Percentiles rank a stretch among this genome's conserved stretches.
These are phyloP conservation scores for Rhizoctonia solani DNA, from an alignment of 1,284 basidiomycete species.

Conservation along the genomic window DNA sequence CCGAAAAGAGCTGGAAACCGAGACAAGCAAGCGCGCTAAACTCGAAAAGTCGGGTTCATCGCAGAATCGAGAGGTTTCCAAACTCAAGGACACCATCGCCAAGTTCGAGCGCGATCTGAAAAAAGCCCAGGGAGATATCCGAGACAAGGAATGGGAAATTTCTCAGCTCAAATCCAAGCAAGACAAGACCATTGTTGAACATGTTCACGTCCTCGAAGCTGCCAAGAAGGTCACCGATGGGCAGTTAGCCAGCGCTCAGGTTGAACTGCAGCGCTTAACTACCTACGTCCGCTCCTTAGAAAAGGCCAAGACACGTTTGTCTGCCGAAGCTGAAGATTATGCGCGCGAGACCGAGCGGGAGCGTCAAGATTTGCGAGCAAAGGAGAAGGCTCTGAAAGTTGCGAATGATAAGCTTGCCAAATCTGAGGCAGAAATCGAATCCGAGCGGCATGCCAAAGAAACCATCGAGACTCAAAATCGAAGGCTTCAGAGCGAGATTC, in stretches of 20 bases:
- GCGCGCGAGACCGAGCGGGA: slow-evolving; percentile 76
- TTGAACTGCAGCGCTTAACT: slow-evolving; percentile 72
- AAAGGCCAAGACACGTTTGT: slow-evolving; percentile 75
- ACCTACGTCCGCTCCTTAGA: slow-evolving; percentile 83
- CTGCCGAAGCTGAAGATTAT: slow-evolving; percentile 85
- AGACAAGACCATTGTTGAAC: slow-evolving; percentile 98
- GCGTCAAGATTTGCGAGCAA: slow-evolving; percentile 64
- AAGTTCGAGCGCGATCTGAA: slow-evolving; percentile 83
- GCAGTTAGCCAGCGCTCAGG: slow-evolving; percentile 81
- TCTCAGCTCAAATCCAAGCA: slow-evolving; percentile 84
- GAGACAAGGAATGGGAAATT: slow-evolving; percentile 82
- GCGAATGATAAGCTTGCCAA: slow-evolving; percentile 63
- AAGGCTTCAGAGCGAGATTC: slow-evolving; percentile 63
- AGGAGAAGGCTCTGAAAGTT: slow-evolving; percentile 65
- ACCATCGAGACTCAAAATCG: slow-evolving; percentile 62
- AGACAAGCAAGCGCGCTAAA: slow-evolving; percentile 69
- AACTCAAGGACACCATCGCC: slow-evolving; percentile 69
- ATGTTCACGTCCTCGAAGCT: slow-evolving; percentile 96
- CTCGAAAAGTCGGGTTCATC: slow-evolving; percentile 69
- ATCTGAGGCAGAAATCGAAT: slow-evolving; percentile 63
- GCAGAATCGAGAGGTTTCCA: slow-evolving; percentile 69
- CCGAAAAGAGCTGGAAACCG: slow-evolving; percentile 69
- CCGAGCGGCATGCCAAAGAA: slow-evolving; percentile 66
- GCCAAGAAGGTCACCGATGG: slow-evolving; percentile 96
- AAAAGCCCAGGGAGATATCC: slow-evolving; percentile 77